Conservation (phyloP, 306 rosid species). For the Citrullus mucosospermus region DNA sequence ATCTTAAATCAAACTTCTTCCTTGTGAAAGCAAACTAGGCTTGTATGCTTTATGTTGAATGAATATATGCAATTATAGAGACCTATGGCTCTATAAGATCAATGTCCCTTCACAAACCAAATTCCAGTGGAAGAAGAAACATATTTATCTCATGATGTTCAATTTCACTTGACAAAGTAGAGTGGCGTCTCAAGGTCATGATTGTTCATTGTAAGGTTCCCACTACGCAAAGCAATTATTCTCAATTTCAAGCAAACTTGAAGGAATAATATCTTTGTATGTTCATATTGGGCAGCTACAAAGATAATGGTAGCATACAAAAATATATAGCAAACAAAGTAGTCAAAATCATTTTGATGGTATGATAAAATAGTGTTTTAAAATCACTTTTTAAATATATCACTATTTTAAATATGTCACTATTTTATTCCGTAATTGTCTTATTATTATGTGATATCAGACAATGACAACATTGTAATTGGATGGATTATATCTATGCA, state of each 20-base stretch:
- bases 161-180: not conserved
- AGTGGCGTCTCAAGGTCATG: not conserved
- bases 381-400: no score
- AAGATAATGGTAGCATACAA: no score
- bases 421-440: no score
- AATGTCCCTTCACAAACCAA: not conserved
- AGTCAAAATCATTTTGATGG: no score
- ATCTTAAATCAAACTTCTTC: not conserved
- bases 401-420: no score
- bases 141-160: not conserved
- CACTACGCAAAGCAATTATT: not conserved
- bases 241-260: not conserved
- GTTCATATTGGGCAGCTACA: no score
- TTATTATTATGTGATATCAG: no score
- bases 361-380: no score
- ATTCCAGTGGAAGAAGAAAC: not conserved
- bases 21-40: not conserved
- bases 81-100: not conserved
- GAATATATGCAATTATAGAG: not conserved
- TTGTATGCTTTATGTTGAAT: not conserved
- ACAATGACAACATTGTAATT: no score
- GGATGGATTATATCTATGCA: no score
- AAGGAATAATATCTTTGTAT: not conserved
- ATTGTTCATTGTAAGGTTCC: not conserved
- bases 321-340: no score